Evolutionary conservation across 495 filamentous ascomycete species (phyloP), one percentile per base, ranked within the genome.

Genomic region (Clohesyomyces aquaticus): DNA sequence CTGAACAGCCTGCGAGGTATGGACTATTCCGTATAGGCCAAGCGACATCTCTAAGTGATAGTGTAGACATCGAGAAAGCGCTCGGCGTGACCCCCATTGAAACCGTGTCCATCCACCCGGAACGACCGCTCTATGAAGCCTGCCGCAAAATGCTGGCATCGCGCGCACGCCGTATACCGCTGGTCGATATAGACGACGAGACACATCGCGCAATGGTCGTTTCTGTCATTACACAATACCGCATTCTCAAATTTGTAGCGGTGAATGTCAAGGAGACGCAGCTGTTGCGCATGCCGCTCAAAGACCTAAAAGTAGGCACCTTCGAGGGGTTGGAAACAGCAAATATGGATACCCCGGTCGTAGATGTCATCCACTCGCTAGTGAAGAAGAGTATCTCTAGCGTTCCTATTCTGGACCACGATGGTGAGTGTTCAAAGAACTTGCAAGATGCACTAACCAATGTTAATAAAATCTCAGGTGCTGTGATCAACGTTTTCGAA

Each of bases 201-300:
- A 98, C 94, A 8, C 85, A 89, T 54, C 84, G 93, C 49, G 84
- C 93, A 63, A 94, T 93, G 80, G 93, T 99, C 1, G 90, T 98
- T 55, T 96, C 91, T 67, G 93, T 99, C 29, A 85, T 99, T 41
- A 99, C 94, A 12, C 94, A 99, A 75, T 99, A 98, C 74, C 87
- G 94, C 50, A 98, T 99, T 65, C 82, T 99, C 57, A 98, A 98
- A 73, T 99, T 99, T 69, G 92, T 99, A 35, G 92, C 95, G 11
- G 94, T 99, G 78, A 99, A 98, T 73, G 93, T 98, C 32, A 83
- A 83, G 50, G 87, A 97, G 74, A 97, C 92, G 9, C 87, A 92
- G 75, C 85, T 91, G 77, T 79, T 99, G 47, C 88, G 91, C 71
- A 96, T 95, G 75, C 87, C 92, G 10, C 78, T 99, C 56, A 82